Evolutionary conservation across 345 rosid species (phyloP).

Genomic region (Crucihimalaya himalaica): DNA sequence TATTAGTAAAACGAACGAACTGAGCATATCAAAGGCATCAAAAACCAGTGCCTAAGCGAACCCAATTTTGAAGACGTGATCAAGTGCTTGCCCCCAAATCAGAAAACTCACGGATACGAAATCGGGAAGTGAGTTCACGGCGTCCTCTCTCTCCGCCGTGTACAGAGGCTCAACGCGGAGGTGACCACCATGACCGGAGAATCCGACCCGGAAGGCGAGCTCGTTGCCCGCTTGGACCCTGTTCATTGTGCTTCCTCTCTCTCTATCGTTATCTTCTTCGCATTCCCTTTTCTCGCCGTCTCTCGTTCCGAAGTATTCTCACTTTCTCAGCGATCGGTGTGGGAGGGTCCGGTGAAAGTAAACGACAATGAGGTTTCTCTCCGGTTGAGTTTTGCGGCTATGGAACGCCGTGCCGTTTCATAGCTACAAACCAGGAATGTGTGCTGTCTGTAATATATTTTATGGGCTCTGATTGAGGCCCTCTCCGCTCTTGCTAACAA

Average conservation of each 20-base stretch:
- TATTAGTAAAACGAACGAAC: background rate
- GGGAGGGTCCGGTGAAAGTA: conserved; percentile 19
- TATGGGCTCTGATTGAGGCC: background rate
- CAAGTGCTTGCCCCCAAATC: background rate
- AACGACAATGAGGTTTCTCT: background rate
- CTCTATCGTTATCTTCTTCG: background rate
- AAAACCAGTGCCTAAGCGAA: background rate
- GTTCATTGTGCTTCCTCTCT: conserved; percentile 46
- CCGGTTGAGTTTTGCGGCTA: conserved; percentile 8
- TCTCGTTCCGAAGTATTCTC: background rate
- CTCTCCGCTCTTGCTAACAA: background rate
- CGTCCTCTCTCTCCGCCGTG: conserved; percentile 62
- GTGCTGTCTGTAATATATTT: background rate
- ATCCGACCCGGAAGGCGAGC: conserved; percentile 77
- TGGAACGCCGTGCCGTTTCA: conserved; percentile 13
- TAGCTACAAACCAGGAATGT: background rate
- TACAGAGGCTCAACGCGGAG: conserved; percentile 87
- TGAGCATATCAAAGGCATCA: background rate
- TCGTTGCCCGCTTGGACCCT: conserved; percentile 68
- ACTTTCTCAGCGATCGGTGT: conserved; percentile 21
- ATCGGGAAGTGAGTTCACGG: conserved; percentile 75
- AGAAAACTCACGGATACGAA: conserved; percentile 63
- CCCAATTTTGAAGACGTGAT: conserved; percentile 3
- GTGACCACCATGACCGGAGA: conserved; percentile 91
- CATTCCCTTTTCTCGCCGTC: conserved; percentile 19